Evolutionary conservation across 768 basidiomycete species (phyloP), one percentile per base, ranked within the genome.

Genomic region (Heimioporus sp.): DNA sequence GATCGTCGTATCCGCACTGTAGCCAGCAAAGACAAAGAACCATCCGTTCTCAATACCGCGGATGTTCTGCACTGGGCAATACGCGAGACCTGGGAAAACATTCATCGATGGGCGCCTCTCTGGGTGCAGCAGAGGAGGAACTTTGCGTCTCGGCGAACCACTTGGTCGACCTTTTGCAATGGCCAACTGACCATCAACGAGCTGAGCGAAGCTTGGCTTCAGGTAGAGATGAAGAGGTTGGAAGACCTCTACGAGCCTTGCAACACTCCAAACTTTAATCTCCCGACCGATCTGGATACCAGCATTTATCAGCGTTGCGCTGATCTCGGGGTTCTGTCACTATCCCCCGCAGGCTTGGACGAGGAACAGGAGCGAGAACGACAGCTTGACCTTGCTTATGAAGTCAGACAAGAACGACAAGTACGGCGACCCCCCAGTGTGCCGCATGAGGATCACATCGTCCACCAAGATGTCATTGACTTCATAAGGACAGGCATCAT

Each of bases 51-150:
- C 24, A 21, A 54, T n/a, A 59, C 68, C 1, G 32, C 36, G n/a
- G 73, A 80, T 43, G 63, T 80, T 36, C 37, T 80, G n/a, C 60
- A 61, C 8, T 81, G 80, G 80, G 61, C 67, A 1, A 76, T 80
- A 64, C 53, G 49, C 0, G 71, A 76, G 53, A 78, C 78, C 0
- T 80, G 76, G 54, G 43, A 46, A 0, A 64, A 75, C 28, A 73
- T 79, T 12, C 58, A 69, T 20, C 67, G 64, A 8, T 62, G 72
- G 48, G 61, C 68, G 31, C 64, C 75, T 21, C 72, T 72, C 19
- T 80, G 76, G 77, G 69, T 60, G 21, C 64, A 72, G 24, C 76
- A 80, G 56, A 77, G 77, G 4, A 37, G 66, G 6, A 63, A 74
- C 28, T 69, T 73, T 37, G 19, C 58, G 28, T 52, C 53, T 5